Percentiles rank a stretch among this genome's conserved stretches.
These are phyloP conservation scores for Fusarium circinatum DNA, from an alignment of 2,329 filamentous ascomycete genomes.

Conservation along the genomic window DNA sequence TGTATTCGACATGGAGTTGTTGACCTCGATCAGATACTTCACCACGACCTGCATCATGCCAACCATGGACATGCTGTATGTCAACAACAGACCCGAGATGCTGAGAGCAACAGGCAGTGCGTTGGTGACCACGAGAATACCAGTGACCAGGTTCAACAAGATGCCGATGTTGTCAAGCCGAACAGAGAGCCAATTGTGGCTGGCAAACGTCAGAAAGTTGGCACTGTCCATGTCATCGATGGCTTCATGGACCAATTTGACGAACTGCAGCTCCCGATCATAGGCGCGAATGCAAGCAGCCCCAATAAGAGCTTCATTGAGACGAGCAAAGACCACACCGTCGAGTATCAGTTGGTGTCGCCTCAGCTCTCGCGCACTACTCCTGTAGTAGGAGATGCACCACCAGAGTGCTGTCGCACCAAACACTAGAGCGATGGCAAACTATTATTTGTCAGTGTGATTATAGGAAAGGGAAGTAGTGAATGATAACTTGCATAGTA, in stretches of 20 bases:
- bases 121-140: background rate
- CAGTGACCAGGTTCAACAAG: background rate
- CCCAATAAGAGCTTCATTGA: background rate
- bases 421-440: background rate
- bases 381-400: background rate
- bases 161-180: background rate
- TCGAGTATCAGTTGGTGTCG: background rate
- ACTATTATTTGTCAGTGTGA: background rate
- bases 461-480: rapidly evolving
- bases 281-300: background rate
- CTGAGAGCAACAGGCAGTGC: background rate
- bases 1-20: background rate
- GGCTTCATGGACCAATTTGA: background rate
- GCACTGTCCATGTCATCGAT: conserved; percentile 1
- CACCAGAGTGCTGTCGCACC: background rate
- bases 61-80: conserved; percentile 1
- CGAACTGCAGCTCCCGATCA: background rate
- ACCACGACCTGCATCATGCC: background rate
- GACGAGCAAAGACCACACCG: background rate
- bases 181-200: background rate
- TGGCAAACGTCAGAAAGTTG: background rate
- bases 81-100: background rate
- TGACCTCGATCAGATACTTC: conserved; percentile 1
- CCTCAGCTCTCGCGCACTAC: background rate
- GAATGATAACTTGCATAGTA: background rate